These are phyloP conservation scores for Plenodomus lindquistii DNA, from an alignment of 2,329 filamentous ascomycete genomes.

Conservation along the genomic window DNA sequence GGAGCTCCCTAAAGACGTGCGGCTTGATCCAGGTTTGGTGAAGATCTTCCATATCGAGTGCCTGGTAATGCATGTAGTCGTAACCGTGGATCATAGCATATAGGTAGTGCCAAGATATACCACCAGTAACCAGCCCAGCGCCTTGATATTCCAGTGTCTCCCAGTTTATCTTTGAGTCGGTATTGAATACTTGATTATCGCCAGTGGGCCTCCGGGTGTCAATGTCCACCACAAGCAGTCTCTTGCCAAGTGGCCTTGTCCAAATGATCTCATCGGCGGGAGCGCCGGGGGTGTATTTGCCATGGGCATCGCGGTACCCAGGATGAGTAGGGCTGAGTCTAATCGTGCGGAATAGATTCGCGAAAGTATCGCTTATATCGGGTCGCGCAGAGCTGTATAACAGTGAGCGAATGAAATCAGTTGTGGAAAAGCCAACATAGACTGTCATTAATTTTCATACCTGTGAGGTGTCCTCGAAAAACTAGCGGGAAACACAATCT, in stretches of 20 bases:
- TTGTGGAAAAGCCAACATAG: not conserved
- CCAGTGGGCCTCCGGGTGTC: slow-evolving; percentile 21
- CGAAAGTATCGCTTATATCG: not conserved
- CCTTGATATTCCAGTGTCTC: slow-evolving; percentile 19
- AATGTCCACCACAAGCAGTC: slow-evolving; percentile 27
- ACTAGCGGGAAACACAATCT: not conserved
- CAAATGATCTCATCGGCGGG: slow-evolving; percentile 7
- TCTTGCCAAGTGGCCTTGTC: slow-evolving; percentile 18
- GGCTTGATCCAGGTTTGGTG: slow-evolving; percentile 51
- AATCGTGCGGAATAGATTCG: not conserved
- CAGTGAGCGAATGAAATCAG: not conserved
- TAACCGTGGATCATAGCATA: slow-evolving; percentile 50
- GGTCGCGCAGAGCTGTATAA: not conserved
- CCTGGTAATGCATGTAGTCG: slow-evolving; percentile 49
- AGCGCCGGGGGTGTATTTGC: not conserved
- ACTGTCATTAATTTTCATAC: not conserved
- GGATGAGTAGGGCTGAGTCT: not conserved
- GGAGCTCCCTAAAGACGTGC: slow-evolving; percentile 41
- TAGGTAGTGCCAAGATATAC: slow-evolving; percentile 26
- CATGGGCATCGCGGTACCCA: not conserved
- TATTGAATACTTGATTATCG: slow-evolving; percentile 16
- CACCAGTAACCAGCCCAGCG: slow-evolving; percentile 37
- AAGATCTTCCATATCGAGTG: slow-evolving; percentile 36
- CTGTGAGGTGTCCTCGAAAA: not conserved
- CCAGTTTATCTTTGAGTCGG: slow-evolving; percentile 17